Percentiles rank a stretch among this genome's conserved stretches.
Evolutionary conservation across 2,329 filamentous ascomycete genomes (phyloP).

Genomic region (Aspergillus felis): DNA sequence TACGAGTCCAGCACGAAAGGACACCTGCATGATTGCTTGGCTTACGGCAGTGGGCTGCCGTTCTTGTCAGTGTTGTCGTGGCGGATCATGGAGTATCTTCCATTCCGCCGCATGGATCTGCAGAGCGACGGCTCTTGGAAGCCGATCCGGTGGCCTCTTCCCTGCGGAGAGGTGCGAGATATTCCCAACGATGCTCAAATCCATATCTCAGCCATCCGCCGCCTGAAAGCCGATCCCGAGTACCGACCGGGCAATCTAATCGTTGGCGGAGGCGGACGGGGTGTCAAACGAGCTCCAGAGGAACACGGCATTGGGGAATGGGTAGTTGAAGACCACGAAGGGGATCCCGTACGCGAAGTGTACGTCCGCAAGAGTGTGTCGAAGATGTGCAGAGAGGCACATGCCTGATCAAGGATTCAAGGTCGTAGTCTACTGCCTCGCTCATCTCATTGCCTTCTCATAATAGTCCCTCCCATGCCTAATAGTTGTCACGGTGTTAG

Average conservation of each 20-base stretch:
- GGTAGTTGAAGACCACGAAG: constrained; percentile 61
- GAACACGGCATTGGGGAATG: constrained; percentile 68
- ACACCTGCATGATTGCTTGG: constrained; percentile 66
- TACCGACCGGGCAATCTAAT: constrained; percentile 80
- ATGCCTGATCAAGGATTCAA: constrained; percentile 2
- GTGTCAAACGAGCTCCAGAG: constrained; percentile 57
- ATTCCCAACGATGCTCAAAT: constrained; percentile 67
- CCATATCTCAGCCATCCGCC: constrained; percentile 69
- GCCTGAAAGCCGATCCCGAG: constrained; percentile 59
- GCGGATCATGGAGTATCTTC: constrained; percentile 78
- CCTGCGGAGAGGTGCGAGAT: constrained; percentile 72
- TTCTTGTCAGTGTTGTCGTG: constrained; percentile 59
- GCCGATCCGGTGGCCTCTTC: constrained; percentile 75
- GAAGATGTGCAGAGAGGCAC: constrained; percentile 25
- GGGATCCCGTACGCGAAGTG: constrained; percentile 66
- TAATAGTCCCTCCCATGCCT: too few species aligned
- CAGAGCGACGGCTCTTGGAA: constrained; percentile 70
- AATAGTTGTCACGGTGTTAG: too few species aligned
- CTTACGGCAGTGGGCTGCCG: constrained; percentile 59
- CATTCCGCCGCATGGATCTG: constrained; percentile 77
- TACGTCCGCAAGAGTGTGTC: constrained; percentile 50
- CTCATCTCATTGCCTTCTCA: background rate
- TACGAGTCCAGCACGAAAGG: constrained; percentile 52
- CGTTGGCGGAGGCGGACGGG: constrained; percentile 71
- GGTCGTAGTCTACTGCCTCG: background rate